Base-by-base conservation (phyloP, 805 yeast species). In the Cyberlindnera saturnus region DNA sequence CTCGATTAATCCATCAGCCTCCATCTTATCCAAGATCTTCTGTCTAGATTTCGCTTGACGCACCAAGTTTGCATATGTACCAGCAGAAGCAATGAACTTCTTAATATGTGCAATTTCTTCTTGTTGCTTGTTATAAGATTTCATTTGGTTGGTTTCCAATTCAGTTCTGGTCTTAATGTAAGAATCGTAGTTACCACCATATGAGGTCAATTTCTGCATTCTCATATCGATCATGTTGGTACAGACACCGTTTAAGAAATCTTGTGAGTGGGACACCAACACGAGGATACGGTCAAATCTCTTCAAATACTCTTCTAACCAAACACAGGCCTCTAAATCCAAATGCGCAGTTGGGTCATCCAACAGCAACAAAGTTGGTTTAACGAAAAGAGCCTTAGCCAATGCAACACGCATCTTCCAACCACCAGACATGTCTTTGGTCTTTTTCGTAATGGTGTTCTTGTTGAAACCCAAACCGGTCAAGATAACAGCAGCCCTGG, bases 371-470 rank as follows among this genome's bases (percentile, higher is more conserved):
- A 93, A 71, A 40, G 98, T 90, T 63, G 99, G 99, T 75, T 93
- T 91, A 55, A 93, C 98, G 74, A 93, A 93, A 57, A 93, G 76
- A 28, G 99, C 99, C 71, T 93, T 93, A 48, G 96, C 96, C 50
- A 93, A 75, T 36, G 99, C 98, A 49, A 93, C 99, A 73, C 99
- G 88, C 99, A 93, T 93, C 75, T 89, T 89, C 99, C 99, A 93
- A 66, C 99, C 99, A 79, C 99, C 99, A 63, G 97, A 88, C 99
- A 93, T 93, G 64, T 93, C 98, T 70, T 88, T 90, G 60, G 99
- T 93, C 71, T 82, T 84, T 78, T 93, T 93, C 64, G 77, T 75
- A 61, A 93, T 91, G 44, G 98, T 91, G 53, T 70, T 69, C 44
- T 84, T 61, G 69, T 86, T 86, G 82, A 93, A 93, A 60, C 99